phyloP scores from a whole-genome alignment of 169 alveolate species.

The Blepharisma undulans region DNA sequence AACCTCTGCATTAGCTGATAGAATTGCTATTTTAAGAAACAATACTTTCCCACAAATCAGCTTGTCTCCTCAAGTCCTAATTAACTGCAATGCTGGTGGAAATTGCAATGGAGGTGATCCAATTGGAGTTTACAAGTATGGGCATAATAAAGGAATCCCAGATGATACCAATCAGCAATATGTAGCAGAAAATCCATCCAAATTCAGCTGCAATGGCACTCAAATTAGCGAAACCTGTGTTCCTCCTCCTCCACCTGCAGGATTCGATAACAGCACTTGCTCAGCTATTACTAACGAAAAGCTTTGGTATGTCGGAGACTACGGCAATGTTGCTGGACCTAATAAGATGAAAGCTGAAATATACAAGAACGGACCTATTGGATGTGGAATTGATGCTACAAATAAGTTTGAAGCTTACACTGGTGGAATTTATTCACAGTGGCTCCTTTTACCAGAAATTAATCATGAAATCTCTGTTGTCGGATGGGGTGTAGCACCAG shows the following conservation, averaged over 20 bases:
- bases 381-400: constrained; percentile 76
- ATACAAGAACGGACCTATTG: constrained; percentile 79
- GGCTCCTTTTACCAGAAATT: constrained; percentile 43
- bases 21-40: constrained; percentile 77
- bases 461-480: constrained; percentile 84
- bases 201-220: constrained; percentile 48
- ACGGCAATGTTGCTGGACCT: constrained; percentile 67
- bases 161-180: constrained; percentile 74
- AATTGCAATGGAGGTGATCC: constrained; percentile 87
- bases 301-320: constrained; percentile 65
- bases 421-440: constrained; percentile 75
- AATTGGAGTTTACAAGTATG: constrained; percentile 73
- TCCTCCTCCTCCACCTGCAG: constrained; percentile 60
- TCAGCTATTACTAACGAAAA: constrained; percentile 62
- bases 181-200: constrained; percentile 64
- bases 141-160: constrained; percentile 71
- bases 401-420: constrained; percentile 63
- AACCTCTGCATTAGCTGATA: constrained; percentile 81
- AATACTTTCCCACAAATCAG: constrained; percentile 68
- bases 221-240: constrained; percentile 70
- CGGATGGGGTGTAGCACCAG: constrained; percentile 80
- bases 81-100: constrained; percentile 87
- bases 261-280: constrained; percentile 47
- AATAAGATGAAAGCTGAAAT: constrained; percentile 80
- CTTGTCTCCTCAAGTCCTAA: constrained; percentile 67